phyloP scores from a whole-genome alignment of 2,329 filamentous ascomycete genomes.

The Geosmithia morbida region DNA sequence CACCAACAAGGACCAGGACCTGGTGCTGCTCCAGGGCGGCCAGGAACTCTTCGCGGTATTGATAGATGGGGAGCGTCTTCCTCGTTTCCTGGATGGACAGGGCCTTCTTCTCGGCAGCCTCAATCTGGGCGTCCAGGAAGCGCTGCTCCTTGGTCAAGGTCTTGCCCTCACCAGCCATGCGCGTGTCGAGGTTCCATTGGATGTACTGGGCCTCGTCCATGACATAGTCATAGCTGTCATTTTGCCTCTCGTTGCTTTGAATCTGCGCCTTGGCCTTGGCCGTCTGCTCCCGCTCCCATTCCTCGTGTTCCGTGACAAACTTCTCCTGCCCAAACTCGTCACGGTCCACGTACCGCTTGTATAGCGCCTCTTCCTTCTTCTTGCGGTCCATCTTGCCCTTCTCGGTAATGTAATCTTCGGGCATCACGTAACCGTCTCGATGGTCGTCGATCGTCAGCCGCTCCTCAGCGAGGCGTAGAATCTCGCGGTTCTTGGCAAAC shows the following conservation, averaged over 20 bases:
- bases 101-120: slow-evolving; percentile 79
- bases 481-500: slow-evolving; percentile 77
- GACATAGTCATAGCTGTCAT: slow-evolving; percentile 84
- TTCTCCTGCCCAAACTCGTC: slow-evolving; percentile 81
- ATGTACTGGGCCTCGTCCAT: slow-evolving; percentile 84
- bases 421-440: slow-evolving; percentile 81
- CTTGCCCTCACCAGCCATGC: slow-evolving; percentile 56
- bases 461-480: slow-evolving; percentile 70
- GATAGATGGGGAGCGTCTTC: slow-evolving; percentile 80
- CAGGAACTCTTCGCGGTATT: slow-evolving; percentile 73
- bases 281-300: slow-evolving; percentile 88
- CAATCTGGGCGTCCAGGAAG: slow-evolving; percentile 64
- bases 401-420: slow-evolving; percentile 89
- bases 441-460: slow-evolving; percentile 80
- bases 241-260: slow-evolving; percentile 54
- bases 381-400: slow-evolving; percentile 79
- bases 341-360: slow-evolving; percentile 77
- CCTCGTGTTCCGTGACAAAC: slow-evolving; percentile 85
- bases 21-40: slow-evolving; percentile 78
- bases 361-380: slow-evolving; percentile 79
- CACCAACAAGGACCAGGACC: slow-evolving; percentile 80
- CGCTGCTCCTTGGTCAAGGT: slow-evolving; percentile 65
- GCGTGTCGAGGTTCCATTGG: slow-evolving; percentile 66
- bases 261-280: slow-evolving; percentile 82
- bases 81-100: slow-evolving; percentile 82